Conservation (phyloP, 805 yeast genomes). For the Blastobotrys attinorum region DNA sequence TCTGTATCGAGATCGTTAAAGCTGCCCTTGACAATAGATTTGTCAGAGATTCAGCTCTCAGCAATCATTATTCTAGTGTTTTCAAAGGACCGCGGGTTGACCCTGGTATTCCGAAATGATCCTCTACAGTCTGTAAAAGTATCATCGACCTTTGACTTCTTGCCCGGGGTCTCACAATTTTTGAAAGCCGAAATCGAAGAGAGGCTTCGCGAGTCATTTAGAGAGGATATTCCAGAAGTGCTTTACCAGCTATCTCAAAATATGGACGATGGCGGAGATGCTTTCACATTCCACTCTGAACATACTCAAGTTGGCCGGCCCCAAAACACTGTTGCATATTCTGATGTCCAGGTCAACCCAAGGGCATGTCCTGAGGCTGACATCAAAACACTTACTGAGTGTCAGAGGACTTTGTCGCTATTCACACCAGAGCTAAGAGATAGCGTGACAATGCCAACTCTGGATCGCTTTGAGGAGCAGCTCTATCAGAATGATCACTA, state of each 20-base stretch:
- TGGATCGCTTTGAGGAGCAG: neutral
- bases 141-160: constrained; percentile 24
- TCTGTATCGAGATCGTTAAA: constrained; percentile 20
- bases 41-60: constrained; percentile 17
- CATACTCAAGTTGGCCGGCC: no score
- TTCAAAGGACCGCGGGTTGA: constrained; percentile 23
- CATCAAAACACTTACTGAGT: neutral
- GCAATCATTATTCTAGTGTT: constrained; percentile 25
- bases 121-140: constrained; percentile 24
- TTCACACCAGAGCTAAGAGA: neutral
- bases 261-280: neutral
- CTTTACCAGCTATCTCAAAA: constrained; percentile 24
- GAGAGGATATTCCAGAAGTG: constrained; percentile 29
- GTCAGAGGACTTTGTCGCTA: neutral
- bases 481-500: neutral
- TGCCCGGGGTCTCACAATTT: constrained; percentile 25
- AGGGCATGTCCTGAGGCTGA: neutral
- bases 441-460: neutral
- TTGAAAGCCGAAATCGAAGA: constrained; percentile 18
- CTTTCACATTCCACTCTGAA: no score
- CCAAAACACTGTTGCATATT: neutral
- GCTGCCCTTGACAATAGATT: constrained; percentile 24
- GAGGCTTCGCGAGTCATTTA: constrained; percentile 23
- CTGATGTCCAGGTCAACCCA: neutral
- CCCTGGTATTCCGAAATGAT: constrained; percentile 24